Percentiles rank a stretch among this genome's conserved stretches.
Conservation (phyloP, 495 filamentous ascomycete genomes). For the Aspergillus saccharolyticus region DNA sequence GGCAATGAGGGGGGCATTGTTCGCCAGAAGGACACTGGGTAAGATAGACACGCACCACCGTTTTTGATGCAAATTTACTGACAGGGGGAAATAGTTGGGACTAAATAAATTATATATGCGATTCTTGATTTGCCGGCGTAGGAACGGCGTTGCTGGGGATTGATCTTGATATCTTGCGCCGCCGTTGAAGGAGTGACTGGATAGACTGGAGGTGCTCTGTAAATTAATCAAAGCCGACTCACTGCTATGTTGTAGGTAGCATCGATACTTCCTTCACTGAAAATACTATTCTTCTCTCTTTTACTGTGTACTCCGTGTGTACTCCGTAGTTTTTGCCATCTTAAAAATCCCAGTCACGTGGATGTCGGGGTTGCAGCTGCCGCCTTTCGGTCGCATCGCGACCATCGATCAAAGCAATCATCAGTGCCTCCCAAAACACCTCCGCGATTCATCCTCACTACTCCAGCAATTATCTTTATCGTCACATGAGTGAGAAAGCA, state of each 20-base stretch:
- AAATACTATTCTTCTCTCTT: slow-evolving; percentile 15
- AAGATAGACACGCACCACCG: slow-evolving; percentile 27
- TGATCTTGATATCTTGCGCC: slow-evolving; percentile 1
- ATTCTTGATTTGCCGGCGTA: slow-evolving; percentile 7
- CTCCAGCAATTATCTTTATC: not conserved
- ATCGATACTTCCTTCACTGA: not conserved
- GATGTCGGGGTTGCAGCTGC: not conserved
- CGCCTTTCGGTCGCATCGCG: not conserved
- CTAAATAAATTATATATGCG: slow-evolving; percentile 19
- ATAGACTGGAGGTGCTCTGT: slow-evolving; percentile 23
- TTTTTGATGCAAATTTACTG: slow-evolving; percentile 13
- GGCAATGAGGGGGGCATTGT: slow-evolving; percentile 64
- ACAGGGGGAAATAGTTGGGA: slow-evolving; percentile 42
- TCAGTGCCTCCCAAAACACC: not conserved
- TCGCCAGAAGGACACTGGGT: slow-evolving; percentile 81
- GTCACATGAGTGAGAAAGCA: not conserved
- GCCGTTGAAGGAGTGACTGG: not conserved
- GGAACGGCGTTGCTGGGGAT: not conserved
- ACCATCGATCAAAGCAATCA: not conserved
- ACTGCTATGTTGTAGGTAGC: slow-evolving; percentile 15
- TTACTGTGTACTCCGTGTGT: not conserved
- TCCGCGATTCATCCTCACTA: not conserved
- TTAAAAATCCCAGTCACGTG: not conserved
- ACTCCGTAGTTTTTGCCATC: not conserved
- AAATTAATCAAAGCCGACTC: slow-evolving; percentile 19